Evolutionary conservation across 495 filamentous ascomycete genomes (phyloP), one percentile per base, ranked within the genome.

Genomic region (Daldinia caldariorum): DNA sequence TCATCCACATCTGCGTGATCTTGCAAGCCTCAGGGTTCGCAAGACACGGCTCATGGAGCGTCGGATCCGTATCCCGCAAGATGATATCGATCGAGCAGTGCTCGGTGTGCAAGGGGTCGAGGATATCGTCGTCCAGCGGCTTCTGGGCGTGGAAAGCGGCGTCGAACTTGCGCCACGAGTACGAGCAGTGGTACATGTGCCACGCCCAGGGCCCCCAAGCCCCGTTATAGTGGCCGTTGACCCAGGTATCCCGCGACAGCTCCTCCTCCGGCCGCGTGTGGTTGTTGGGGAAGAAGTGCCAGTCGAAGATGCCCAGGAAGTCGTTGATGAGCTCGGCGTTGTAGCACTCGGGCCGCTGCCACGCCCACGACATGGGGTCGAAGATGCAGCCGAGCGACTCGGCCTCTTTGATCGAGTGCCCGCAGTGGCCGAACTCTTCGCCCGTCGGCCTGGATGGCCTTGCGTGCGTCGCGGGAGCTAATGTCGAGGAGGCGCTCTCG

Each of bases 341-440:
- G 38, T 67, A 62, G 10, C 43, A 47, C 1, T 47, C 43, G 0
- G 58, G 66, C 5, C 51, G 29, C 14, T 61, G 58, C 58, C 58
- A 68, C 20, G 60, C 58, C 58, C 58, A 68, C 0, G 51, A 61
- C 58, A 68, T 68, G 1, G 66, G 66, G 39, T 68, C 66, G 50
- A 68, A 68, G 10, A 63, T 29, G 38, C 66, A 68, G 0, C 66
- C 58, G 12, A 63, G 38, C 1, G 57, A 29, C n/a, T 62, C 37
- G 6, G 58, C 58, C 31, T 68, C 66, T 18, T 31, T 49, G 6
- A 39, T 38, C 4, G 65, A 61, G 22, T 54, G 39, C 10, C 64
- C 64, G 35, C 64, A 67, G 29, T 53, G 38, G 4, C 65, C 65
- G 55, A 58, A 68, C 41, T 61, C 62, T 22, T 63, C 61, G 4